Conservation (phyloP, 805 yeast genomes). For the Lachancea thermotolerans region DNA sequence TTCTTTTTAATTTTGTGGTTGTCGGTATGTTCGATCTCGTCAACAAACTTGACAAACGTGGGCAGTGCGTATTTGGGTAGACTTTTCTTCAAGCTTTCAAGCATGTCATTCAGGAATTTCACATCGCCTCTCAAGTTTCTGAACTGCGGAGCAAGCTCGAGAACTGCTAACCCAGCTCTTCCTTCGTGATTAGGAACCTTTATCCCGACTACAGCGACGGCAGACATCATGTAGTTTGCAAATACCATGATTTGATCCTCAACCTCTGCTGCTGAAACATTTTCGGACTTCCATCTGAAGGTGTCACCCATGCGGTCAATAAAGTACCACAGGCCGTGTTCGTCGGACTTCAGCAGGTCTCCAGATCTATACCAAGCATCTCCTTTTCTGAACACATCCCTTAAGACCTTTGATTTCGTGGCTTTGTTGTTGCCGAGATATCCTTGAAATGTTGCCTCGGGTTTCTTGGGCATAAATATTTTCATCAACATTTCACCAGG, state of each 20-base stretch:
- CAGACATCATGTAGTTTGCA: slow-evolving; percentile 38
- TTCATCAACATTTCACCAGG: slow-evolving; percentile 87
- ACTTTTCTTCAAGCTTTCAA: slow-evolving; percentile 32
- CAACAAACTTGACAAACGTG: slow-evolving; percentile 63
- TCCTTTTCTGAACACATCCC: slow-evolving; percentile 72
- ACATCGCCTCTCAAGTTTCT: slow-evolving; percentile 16
- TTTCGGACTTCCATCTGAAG: slow-evolving; percentile 94
- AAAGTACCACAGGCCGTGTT: slow-evolving; percentile 65
- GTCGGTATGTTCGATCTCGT: slow-evolving; percentile 57
- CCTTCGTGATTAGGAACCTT: slow-evolving; percentile 86
- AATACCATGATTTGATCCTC: slow-evolving; percentile 57
- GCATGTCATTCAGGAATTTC: slow-evolving; percentile 35
- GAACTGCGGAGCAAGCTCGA: slow-evolving; percentile 42
- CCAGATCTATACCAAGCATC: slow-evolving; percentile 92
- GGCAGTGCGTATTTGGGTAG: slow-evolving; percentile 87
- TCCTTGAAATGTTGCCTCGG: slow-evolving; percentile 82
- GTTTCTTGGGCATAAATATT: slow-evolving; percentile 53
- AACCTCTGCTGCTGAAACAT: slow-evolving; percentile 89
- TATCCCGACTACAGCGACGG: slow-evolving; percentile 82
- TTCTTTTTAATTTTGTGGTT: slow-evolving; percentile 79
- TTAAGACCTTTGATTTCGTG: slow-evolving; percentile 65
- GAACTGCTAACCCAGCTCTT: slow-evolving; percentile 83
- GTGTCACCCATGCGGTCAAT: slow-evolving; percentile 94
- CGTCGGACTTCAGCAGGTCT: slow-evolving; percentile 67
- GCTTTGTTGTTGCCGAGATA: slow-evolving; percentile 76